A percentile compares a stretch with the other conserved stretches of the same genome.
Evolutionary conservation across 2,329 filamentous ascomycete species (phyloP).

Genomic region (Phialophora expanda): DNA sequence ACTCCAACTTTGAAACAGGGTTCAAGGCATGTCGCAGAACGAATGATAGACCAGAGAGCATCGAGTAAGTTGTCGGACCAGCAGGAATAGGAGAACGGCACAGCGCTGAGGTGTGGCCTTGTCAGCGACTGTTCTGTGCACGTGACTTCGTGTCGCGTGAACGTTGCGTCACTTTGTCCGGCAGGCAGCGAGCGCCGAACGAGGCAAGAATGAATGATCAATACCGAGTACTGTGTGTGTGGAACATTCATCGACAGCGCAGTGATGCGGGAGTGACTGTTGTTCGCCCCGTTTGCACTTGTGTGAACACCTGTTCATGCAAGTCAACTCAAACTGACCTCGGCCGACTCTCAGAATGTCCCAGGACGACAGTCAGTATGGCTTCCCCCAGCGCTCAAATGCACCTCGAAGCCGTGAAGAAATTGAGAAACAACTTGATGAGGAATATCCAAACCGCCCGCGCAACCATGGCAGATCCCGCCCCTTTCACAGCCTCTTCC

Average conservation of each 20-base stretch:
- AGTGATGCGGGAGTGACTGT: neutral
- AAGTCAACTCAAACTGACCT: neutral
- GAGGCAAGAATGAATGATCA: neutral
- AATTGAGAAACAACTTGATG: conserved; percentile 54
- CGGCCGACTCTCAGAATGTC: conserved; percentile 22
- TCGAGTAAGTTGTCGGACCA: neutral
- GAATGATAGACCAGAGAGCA: conserved; percentile 2
- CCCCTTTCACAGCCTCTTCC: conserved; percentile 79
- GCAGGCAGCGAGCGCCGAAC: neutral
- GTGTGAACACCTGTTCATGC: neutral
- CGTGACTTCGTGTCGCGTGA: conserved; percentile 5
- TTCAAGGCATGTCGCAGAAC: conserved; percentile 2
- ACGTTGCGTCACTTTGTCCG: neutral
- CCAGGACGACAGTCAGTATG: conserved; percentile 28
- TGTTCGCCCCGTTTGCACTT: neutral
- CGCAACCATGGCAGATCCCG: conserved; percentile 79
- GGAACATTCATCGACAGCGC: neutral
- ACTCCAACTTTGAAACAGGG: conserved; percentile 3
- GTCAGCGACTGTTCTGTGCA: conserved; percentile 1
- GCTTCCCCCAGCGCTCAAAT: conserved; percentile 15
- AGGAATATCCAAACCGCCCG: conserved; percentile 78
- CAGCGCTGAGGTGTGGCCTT: neutral
- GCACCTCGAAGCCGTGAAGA: conserved; percentile 18
- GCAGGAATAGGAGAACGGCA: conserved; percentile 14
- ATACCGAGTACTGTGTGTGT: neutral